Evolutionary conservation across 192 early-diverging fungal genomes (phyloP), one percentile per base, ranked within the genome.

Genomic region (Backusella liffmaniae): DNA sequence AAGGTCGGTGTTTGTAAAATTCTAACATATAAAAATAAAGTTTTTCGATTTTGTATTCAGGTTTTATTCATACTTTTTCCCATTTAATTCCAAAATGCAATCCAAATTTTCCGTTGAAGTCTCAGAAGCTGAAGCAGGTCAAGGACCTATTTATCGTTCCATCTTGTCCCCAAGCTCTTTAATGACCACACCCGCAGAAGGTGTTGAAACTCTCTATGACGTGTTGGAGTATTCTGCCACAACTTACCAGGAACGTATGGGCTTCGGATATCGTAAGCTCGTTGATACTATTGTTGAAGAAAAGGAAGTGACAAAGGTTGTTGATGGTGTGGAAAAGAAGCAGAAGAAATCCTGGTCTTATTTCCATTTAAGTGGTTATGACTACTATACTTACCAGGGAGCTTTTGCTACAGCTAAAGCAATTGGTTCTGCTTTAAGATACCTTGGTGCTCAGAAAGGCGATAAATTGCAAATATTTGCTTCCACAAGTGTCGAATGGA

Each of bases 271-370:
- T 77, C 90, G 96, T 67, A 78, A 82, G 12, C 75, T 96, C 44
- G 82, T 90, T 56, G 74, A 86, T 34, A 87, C 88, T 4, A 74
- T 94, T 71, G 87, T 90, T 76, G 94, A 96, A 75, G 86, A 91
- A 75, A 96, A 96, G 82, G 82, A 88, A 73, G 79, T 92, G 34
- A 88, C 79, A 23, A 92, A 92, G 80, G 72, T 83, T 9, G 84
- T 87, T 9, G 81, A 84, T 29, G 91, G 91, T 56, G 79, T 82
- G 44, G 84, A 87, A 72, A 82, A 78, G 12, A 88, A 80, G 46
- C 91, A 92, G 73, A 90, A 82, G 68, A 97, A 97, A 80, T 89
- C 70, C 36, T 96, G 94, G 95, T 92, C 89, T 71, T 94, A 87
- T 78, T 92, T 92, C 73, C 86, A 92, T 78, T 85, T 98, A 70